Percentiles rank a stretch among this genome's conserved stretches.
Conservation (phyloP, 257 asterid genomes). For the Paraleonurus japonicus region DNA sequence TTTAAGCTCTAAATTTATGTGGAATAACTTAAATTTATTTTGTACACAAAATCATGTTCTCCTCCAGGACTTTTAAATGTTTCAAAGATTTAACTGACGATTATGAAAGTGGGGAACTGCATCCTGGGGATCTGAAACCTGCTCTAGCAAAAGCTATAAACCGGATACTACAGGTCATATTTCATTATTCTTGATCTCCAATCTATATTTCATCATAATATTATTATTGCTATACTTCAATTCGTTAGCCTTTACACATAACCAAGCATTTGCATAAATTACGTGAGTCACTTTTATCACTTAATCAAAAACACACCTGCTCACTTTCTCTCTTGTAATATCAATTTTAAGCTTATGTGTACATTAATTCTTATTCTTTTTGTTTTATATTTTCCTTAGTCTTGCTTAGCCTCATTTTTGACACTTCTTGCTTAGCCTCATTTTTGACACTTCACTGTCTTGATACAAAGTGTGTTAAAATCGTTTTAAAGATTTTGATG, state of each 20-base stretch:
- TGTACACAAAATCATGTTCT: not conserved
- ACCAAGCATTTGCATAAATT: not conserved
- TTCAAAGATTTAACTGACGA: slow-evolving; percentile 61
- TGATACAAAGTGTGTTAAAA: not conserved
- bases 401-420: not conserved
- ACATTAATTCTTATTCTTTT: not conserved
- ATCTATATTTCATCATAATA: not conserved
- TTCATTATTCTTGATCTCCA: not conserved
- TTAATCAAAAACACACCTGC: no score
- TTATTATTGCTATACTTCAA: not conserved
- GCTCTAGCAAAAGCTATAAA: slow-evolving; percentile 75
- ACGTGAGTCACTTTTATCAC: not conserved
- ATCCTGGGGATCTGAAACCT: slow-evolving; percentile 89
- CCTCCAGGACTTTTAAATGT: slow-evolving; percentile 56
- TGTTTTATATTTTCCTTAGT: not conserved
- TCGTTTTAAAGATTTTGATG: not conserved
- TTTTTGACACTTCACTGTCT: not conserved
- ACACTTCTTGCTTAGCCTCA: not conserved
- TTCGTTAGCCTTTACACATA: not conserved
- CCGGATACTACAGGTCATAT: slow-evolving; percentile 63
- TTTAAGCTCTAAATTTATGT: not conserved
- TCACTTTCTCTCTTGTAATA: no score
- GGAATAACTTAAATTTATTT: not conserved
- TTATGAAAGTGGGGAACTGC: slow-evolving; percentile 79
- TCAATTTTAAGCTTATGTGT: no score